Evolutionary conservation across 805 yeast species (phyloP).

Genomic region (Yamadazyma olivae): DNA sequence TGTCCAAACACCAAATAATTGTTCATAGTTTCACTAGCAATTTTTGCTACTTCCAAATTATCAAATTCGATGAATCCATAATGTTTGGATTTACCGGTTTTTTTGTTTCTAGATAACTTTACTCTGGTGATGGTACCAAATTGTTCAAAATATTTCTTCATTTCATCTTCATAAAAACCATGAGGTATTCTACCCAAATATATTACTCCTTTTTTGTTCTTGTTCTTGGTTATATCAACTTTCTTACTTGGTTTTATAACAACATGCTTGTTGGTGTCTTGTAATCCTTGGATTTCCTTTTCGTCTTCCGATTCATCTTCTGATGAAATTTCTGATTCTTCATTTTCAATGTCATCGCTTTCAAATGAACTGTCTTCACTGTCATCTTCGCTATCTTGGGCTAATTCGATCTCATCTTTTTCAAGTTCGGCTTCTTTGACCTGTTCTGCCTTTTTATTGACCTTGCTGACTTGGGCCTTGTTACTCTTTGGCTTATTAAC

Average conservation of each 20-base stretch:
- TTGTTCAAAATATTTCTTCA: constrained; percentile 79
- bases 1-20: constrained; percentile 89
- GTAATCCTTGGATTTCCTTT: constrained; percentile 21
- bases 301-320: constrained; percentile 22
- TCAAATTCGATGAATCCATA: constrained; percentile 79
- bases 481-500: background rate
- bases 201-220: constrained; percentile 57
- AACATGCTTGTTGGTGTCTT: constrained; percentile 18
- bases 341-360: constrained; percentile 16
- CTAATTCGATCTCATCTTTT: constrained; percentile 12
- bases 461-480: background rate
- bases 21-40: constrained; percentile 95
- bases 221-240: constrained; percentile 11
- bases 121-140: constrained; percentile 83
- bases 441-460: background rate
- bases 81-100: constrained; percentile 78
- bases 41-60: constrained; percentile 68
- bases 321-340: constrained; percentile 19
- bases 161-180: constrained; percentile 83
- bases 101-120: constrained; percentile 82
- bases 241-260: constrained; percentile 19
- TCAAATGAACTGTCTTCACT: constrained; percentile 14
- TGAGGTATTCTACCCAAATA: constrained; percentile 92
- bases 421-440: constrained; percentile 8
- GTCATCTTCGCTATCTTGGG: constrained; percentile 9